Base-by-base conservation (phyloP, 2,329 filamentous ascomycete genomes). In the Phialemoniopsis sp. region DNA sequence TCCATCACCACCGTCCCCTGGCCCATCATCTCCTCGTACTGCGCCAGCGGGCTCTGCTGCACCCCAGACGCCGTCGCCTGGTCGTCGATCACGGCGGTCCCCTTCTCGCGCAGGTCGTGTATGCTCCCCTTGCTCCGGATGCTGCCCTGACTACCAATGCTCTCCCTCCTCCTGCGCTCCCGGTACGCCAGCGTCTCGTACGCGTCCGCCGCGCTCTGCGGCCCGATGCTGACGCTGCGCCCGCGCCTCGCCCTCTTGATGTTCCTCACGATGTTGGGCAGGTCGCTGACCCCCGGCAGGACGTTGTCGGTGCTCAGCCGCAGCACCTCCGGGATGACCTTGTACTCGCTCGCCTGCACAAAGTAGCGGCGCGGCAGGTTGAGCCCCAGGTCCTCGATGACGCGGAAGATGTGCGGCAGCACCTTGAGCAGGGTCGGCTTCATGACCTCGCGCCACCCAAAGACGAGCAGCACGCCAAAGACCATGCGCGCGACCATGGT, bases 151-250 rank as follows among this genome's bases (percentile, higher is more conserved):
- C 74, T 73, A 41, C 66, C 58, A 32, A 77, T 60, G 58, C 76
- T 74, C 63, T 80, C 76, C 26, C 74, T 60, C 21, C 76, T 63
- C 41, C 69, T 65, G 16, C 75, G 64, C 54, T 95, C 89, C 15
- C 91, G 82, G 57, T 95, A 95, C 6, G 91, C 93, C 36, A 98
- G 72, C 15, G 89, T 89, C 67, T 98, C 93, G 64, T 96, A 95
- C 17, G 89, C 93, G 64, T 98, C 93, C 3, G 93, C 93, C 44
- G 90, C 90, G 34, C 90, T 96, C 64, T 97, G 93, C 2, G 93
- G 93, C 0, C 93, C 93, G 38, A 97, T 78, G 6, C 89, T 95
- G 28, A 97, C 80, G 26, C 89, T 85, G 37, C 93, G 79, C 45
- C 84, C 84, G 43, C 89, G 74, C 13, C 64, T 67, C 5, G 63